Evolutionary conservation across 2,329 filamentous ascomycete genomes (phyloP).

Genomic region (Pseudocercospora cruenta): DNA sequence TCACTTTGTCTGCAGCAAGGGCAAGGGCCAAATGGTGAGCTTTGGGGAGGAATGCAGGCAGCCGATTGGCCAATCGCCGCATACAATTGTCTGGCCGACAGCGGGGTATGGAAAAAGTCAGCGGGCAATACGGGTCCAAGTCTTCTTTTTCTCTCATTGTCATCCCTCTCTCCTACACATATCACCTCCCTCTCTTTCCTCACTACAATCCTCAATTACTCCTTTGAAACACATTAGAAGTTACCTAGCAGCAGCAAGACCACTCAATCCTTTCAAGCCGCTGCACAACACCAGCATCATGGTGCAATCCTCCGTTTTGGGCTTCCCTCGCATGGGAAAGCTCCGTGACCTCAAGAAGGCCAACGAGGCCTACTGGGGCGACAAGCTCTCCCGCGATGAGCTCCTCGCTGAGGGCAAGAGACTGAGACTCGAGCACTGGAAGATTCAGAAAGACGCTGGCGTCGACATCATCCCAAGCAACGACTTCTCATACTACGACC

Average conservation of each 20-base stretch:
- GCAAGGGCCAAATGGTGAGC: background rate
- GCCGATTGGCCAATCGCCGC: background rate
- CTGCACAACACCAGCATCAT: constrained; percentile 39
- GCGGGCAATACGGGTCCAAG: background rate
- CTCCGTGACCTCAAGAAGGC: constrained; percentile 99
- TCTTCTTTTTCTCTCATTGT: background rate
- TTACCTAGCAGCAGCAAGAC: constrained; percentile 3
- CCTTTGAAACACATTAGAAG: background rate
- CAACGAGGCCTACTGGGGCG: constrained; percentile 96
- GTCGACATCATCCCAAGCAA: constrained; percentile 99
- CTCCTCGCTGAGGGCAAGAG: constrained; percentile 95
- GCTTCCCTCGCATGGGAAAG: constrained; percentile 98
- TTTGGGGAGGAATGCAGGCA: background rate
- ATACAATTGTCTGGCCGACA: constrained; percentile 4
- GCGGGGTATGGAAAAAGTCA: constrained; percentile 7
- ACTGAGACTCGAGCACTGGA: constrained; percentile 95
- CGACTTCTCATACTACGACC: constrained; percentile 98
- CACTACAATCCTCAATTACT: constrained; percentile 2
- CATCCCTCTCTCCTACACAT: constrained; percentile 1
- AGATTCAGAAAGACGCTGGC: constrained; percentile 98
- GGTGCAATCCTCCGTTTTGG: constrained; percentile 73
- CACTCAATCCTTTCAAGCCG: constrained; percentile 7
- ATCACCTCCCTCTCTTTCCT: background rate
- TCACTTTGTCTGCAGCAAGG: background rate
- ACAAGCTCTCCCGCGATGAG: constrained; percentile 89